Evolutionary conservation across 495 filamentous ascomycete genomes (phyloP).

Genomic region (Xylaria intraflava): DNA sequence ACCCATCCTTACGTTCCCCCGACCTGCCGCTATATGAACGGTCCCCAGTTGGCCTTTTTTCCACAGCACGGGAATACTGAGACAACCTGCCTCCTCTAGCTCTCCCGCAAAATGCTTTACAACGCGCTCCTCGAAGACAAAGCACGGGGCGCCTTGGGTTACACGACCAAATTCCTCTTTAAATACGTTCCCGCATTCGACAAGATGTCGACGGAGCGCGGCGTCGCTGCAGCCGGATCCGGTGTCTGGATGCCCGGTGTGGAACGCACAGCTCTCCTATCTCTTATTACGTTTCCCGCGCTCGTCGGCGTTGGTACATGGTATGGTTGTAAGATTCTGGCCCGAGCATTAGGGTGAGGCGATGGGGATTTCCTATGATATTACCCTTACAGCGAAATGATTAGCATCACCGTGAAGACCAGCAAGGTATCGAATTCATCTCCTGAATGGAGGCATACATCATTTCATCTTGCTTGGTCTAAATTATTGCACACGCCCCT

Average conservation of each 20-base stretch:
- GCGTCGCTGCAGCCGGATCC: not conserved
- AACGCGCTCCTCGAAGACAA: constrained; percentile 43
- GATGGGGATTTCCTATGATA: not conserved
- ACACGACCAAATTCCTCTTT: constrained; percentile 54
- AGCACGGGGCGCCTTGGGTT: constrained; percentile 49
- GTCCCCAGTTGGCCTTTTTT: no score
- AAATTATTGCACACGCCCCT: not conserved
- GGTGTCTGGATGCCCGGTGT: constrained; percentile 3
- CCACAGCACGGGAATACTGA: not conserved
- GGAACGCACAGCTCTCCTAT: constrained; percentile 17
- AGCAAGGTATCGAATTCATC: not conserved
- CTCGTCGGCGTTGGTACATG: constrained; percentile 13
- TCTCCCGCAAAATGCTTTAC: constrained; percentile 48
- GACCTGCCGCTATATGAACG: not conserved
- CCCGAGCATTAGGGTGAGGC: not conserved
- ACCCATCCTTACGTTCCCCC: no score
- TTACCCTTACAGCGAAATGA: no score
- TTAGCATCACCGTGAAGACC: not conserved
- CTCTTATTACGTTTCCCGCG: constrained; percentile 9
- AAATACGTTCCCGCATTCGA: constrained; percentile 52
- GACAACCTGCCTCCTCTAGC: constrained; percentile 1
- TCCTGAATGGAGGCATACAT: not conserved
- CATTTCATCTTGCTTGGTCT: not conserved
- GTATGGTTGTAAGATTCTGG: constrained; percentile 4
- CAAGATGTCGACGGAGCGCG: constrained; percentile 19